phyloP scores from a whole-genome alignment of 768 basidiomycete species.

The Nevesoporus exiguus region DNA sequence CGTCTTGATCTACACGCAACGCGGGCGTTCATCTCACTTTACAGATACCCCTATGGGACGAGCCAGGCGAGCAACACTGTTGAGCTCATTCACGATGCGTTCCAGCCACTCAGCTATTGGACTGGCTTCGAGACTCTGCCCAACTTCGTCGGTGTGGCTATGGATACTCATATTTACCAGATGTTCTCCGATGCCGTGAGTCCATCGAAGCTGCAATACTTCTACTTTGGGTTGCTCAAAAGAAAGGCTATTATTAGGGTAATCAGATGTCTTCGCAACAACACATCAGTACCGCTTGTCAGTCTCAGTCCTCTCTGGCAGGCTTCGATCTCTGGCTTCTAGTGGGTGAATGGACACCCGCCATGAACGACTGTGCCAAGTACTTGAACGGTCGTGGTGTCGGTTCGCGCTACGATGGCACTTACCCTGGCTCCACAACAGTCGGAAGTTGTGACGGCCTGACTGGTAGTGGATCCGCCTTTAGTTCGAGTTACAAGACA shows the following conservation, averaged over 20 bases:
- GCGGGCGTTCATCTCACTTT: conserved; percentile 1
- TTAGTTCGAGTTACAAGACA: conserved; percentile 74
- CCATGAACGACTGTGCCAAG: conserved; percentile 61
- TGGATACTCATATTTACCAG: conserved; percentile 81
- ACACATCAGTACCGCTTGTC: conserved; percentile 63
- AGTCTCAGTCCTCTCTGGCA: conserved; percentile 41
- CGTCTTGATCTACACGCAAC: neutral
- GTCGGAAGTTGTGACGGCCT: conserved; percentile 73
- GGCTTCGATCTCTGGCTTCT: conserved; percentile 70
- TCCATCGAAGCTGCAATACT: neutral
- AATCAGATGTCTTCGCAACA: conserved; percentile 45
- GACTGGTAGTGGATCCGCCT: conserved; percentile 72
- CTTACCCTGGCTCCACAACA: conserved; percentile 55
- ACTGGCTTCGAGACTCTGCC: conserved; percentile 54
- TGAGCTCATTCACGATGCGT: conserved; percentile 74
- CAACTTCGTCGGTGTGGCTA: conserved; percentile 58
- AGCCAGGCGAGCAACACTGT: conserved; percentile 53
- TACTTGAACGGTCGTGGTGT: conserved; percentile 75
- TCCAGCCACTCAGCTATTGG: conserved; percentile 74
- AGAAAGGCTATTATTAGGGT: conserved; percentile 35
- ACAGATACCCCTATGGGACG: conserved; percentile 41
- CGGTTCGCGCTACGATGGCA: conserved; percentile 64
- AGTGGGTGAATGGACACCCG: conserved; percentile 87
- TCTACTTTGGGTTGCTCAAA: neutral
- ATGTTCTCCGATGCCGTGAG: conserved; percentile 61